Evolutionary conservation across 371 early-diverging fungal genomes (phyloP).

Genomic region (Mucor plumbeus): DNA sequence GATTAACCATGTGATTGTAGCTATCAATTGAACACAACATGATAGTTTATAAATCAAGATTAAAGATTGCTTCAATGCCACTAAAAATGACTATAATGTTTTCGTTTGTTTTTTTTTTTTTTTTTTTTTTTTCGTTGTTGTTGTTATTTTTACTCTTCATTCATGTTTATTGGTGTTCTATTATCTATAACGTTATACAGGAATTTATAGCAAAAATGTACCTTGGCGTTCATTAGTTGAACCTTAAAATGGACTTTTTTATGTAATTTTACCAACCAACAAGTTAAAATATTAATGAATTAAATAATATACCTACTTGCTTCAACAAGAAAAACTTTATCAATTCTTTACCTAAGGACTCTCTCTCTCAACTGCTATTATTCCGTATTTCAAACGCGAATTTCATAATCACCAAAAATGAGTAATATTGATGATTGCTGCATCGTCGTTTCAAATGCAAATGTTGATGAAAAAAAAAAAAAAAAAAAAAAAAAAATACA

Average conservation of each 20-base stretch:
- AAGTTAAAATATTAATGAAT: too few relatives aligned
- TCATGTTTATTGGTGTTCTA: neutral
- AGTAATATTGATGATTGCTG: neutral
- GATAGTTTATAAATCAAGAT: neutral
- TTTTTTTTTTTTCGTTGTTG: too few relatives aligned
- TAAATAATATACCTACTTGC: too few relatives aligned
- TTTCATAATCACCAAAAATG: too few relatives aligned
- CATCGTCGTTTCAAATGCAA: constrained; percentile 1
- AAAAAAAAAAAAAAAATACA: neutral
- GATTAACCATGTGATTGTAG: neutral
- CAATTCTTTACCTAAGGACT: too few relatives aligned
- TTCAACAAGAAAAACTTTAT: too few relatives aligned
- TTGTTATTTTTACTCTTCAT: neutral
- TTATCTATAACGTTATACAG: constrained; percentile 1
- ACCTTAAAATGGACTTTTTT: neutral
- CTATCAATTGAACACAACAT: constrained; percentile 4
- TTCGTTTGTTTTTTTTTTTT: neutral
- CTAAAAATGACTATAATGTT: neutral
- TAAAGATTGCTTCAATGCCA: neutral
- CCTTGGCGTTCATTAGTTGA: constrained; percentile 2
- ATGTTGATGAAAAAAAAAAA: neutral
- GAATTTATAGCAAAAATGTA: neutral
- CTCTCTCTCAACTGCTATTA: neutral
- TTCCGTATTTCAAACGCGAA: neutral
- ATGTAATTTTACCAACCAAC: neutral